Evolutionary conservation across 2,329 filamentous ascomycete genomes (phyloP).

Genomic region (Apiospora aurea): DNA sequence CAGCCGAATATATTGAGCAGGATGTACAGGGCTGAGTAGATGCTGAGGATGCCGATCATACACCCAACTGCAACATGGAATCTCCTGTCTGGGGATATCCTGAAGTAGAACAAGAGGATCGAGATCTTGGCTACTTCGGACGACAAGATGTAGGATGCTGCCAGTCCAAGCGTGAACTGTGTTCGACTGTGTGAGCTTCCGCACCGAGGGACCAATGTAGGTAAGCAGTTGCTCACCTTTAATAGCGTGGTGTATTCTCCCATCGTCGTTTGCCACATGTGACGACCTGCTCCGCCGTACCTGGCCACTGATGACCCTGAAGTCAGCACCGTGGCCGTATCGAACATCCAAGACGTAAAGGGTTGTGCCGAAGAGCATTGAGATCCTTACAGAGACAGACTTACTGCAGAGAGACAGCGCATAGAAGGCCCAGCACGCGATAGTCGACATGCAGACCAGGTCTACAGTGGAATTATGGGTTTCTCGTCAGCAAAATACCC

Average conservation of each 20-base stretch:
- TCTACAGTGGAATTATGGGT: background rate
- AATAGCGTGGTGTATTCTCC: background rate
- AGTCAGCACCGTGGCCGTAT: background rate
- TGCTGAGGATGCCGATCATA: background rate
- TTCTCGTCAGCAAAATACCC: background rate
- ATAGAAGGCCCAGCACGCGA: constrained; percentile 1
- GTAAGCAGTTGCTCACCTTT: background rate
- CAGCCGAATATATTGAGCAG: background rate
- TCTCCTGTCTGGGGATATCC: background rate
- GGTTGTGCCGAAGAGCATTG: background rate
- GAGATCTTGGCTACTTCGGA: background rate
- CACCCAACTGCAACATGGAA: background rate
- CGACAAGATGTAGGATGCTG: constrained; percentile 4
- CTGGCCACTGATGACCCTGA: background rate
- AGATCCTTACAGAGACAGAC: background rate
- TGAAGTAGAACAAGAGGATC: constrained; percentile 8
- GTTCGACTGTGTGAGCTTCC: background rate
- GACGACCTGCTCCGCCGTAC: background rate
- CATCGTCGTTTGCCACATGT: constrained; percentile 6
- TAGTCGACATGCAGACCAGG: background rate
- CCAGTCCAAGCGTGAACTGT: background rate
- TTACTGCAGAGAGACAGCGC: background rate
- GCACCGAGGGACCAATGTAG: background rate
- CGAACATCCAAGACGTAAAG: too few species aligned
- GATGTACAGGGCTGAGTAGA: background rate